These are phyloP conservation scores for Candida glucosophila DNA, from an alignment of 1,139 yeast genomes.

Conservation along the genomic window DNA sequence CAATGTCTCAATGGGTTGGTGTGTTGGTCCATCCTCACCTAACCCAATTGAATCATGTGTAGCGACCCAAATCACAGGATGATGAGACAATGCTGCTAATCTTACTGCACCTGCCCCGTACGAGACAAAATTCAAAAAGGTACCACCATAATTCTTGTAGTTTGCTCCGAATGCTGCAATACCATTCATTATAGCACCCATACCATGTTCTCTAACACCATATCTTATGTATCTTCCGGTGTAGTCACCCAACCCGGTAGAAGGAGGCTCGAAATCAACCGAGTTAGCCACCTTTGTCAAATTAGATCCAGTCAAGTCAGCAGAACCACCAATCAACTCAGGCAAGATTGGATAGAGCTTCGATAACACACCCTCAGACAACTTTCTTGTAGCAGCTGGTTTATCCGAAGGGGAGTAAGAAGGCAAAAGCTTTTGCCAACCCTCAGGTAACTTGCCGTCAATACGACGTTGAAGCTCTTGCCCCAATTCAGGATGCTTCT, in stretches of 20 bases:
- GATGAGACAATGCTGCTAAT: conserved; percentile 88
- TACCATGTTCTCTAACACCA: conserved; percentile 99
- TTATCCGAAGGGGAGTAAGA: conserved; percentile 67
- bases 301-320: conserved; percentile 97
- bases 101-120: conserved; percentile 98
- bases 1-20: conserved; percentile 98
- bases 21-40: conserved; percentile 99
- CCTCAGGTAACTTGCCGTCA: conserved; percentile 70
- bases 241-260: conserved; percentile 76
- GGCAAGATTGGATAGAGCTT: conserved; percentile 63
- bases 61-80: conserved; percentile 94
- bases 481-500: conserved; percentile 72
- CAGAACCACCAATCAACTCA: conserved; percentile 95
- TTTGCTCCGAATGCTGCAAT: conserved; percentile 92
- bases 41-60: conserved; percentile 98
- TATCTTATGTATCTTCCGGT: conserved; percentile 92
- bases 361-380: conserved; percentile 75
- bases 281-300: conserved; percentile 84
- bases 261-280: conserved; percentile 89
- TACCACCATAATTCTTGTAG: conserved; percentile 92
- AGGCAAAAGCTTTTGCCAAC: conserved; percentile 79
- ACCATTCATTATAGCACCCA: conserved; percentile 99
- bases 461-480: conserved; percentile 80
- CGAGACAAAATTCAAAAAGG: conserved; percentile 96
- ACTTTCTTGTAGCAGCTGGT: conserved; percentile 91